Percentiles rank a stretch among this genome's conserved stretches.
phyloP scores from a whole-genome alignment of 2,329 filamentous ascomycete genomes.

The Colletotrichum cuscutae region DNA sequence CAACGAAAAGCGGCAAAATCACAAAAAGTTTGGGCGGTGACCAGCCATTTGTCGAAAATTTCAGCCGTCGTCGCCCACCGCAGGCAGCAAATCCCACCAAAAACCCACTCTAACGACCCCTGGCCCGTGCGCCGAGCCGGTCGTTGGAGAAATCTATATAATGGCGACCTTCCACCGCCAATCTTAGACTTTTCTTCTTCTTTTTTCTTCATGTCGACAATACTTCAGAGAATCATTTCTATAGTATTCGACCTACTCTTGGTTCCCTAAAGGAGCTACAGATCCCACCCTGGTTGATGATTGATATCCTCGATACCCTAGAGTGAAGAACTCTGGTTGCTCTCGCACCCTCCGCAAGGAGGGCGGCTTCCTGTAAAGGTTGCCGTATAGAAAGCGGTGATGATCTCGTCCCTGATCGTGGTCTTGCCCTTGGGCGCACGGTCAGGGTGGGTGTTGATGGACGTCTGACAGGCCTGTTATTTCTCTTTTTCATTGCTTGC shows the following conservation, averaged over 20 bases:
- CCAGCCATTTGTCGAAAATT: slow-evolving; percentile 22
- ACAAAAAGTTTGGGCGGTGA: neutral
- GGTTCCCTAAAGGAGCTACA: slow-evolving; percentile 93
- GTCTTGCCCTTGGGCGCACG: slow-evolving; percentile 82
- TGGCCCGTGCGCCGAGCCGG: slow-evolving; percentile 9
- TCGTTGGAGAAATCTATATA: slow-evolving; percentile 51
- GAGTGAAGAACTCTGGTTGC: slow-evolving; percentile 80
- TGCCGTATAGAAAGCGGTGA: slow-evolving; percentile 86
- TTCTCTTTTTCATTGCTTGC: slow-evolving; percentile 66
- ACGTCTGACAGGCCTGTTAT: slow-evolving; percentile 82
- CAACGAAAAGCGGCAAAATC: slow-evolving; percentile 19
- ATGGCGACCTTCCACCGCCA: slow-evolving; percentile 38
- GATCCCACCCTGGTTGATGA: slow-evolving; percentile 97
- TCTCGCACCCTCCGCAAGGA: slow-evolving; percentile 72
- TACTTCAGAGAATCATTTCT: slow-evolving; percentile 93
- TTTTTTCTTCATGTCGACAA: slow-evolving; percentile 70
- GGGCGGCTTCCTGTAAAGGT: slow-evolving; percentile 56
- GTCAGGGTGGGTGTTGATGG: slow-evolving; percentile 84
- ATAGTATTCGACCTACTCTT: slow-evolving; percentile 95
- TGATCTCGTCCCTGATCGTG: slow-evolving; percentile 86
- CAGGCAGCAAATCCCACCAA: slow-evolving; percentile 3
- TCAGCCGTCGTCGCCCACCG: slow-evolving; percentile 12
- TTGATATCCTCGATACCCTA: slow-evolving; percentile 86
- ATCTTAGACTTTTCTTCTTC: slow-evolving; percentile 51
- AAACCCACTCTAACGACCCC: neutral